Evolutionary conservation across 164 flowering plant genomes (phyloP).

Genomic region (Warburgia ugandensis): DNA sequence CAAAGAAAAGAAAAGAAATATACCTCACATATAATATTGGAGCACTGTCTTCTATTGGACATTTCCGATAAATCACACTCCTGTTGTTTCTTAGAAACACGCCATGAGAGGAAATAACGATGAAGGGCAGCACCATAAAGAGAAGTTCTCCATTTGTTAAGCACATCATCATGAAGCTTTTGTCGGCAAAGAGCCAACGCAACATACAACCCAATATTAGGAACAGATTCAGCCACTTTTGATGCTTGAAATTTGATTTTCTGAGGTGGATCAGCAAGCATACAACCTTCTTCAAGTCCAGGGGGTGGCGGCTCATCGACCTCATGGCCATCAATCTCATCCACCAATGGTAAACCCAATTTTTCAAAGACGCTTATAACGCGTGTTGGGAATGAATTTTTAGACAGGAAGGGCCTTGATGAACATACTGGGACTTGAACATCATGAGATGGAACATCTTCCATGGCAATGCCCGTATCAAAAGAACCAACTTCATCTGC

Average conservation of each 20-base stretch:
- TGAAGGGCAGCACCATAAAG: slow-evolving; percentile 27
- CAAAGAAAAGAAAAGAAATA: too few relatives aligned
- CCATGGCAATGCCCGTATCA: slow-evolving; percentile 14
- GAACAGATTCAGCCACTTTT: slow-evolving; percentile 22
- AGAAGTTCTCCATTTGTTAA: slow-evolving; percentile 44
- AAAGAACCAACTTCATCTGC: slow-evolving; percentile 11
- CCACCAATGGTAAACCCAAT: slow-evolving; percentile 25
- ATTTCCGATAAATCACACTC: slow-evolving; percentile 21
- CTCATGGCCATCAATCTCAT: slow-evolving; percentile 20
- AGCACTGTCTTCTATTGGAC: slow-evolving; percentile 6
- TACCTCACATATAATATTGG: slow-evolving; percentile 4
- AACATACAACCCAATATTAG: slow-evolving; percentile 40
- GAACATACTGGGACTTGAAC: slow-evolving; percentile 9
- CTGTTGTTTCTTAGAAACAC: slow-evolving; percentile 21
- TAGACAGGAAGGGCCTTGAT: slow-evolving; percentile 5
- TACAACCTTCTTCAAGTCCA: slow-evolving; percentile 36
- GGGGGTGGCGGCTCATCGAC: slow-evolving; percentile 49
- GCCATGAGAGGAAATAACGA: slow-evolving; percentile 23
- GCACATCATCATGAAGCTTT: slow-evolving; percentile 59
- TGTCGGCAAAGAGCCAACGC: slow-evolving; percentile 60
- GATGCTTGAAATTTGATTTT: slow-evolving; percentile 25
- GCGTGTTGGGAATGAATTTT: slow-evolving; percentile 9
- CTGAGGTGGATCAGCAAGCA: slow-evolving; percentile 14
- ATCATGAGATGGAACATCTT: slow-evolving; percentile 11
- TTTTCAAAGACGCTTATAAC: slow-evolving; percentile 35